A percentile compares a stretch with the other conserved stretches of the same genome.
phyloP scores from a whole-genome alignment of 2,329 filamentous ascomycete species.

The Cadophora malorum region DNA sequence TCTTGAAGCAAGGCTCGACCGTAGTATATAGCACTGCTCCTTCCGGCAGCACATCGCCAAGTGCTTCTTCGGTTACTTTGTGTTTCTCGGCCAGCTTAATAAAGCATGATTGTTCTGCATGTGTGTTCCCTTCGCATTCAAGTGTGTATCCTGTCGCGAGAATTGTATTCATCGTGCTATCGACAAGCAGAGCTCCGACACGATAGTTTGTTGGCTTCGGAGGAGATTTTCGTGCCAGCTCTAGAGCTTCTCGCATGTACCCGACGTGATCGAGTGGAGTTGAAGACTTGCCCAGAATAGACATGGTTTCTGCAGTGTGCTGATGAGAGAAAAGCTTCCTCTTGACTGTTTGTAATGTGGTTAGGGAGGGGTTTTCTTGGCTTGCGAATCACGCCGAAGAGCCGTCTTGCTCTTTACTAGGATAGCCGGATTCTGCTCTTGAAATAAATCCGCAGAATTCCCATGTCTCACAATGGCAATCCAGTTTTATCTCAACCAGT shows the following conservation, averaged over 20 bases:
- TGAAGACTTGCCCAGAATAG: constrained; percentile 8
- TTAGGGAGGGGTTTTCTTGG: background rate
- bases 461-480: background rate
- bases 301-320: constrained; percentile 20
- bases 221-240: constrained; percentile 78
- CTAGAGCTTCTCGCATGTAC: constrained; percentile 75
- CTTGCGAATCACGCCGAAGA: constrained; percentile 5
- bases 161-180: constrained; percentile 61
- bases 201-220: constrained; percentile 91
- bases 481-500: background rate
- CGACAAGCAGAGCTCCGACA: constrained; percentile 87
- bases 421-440: background rate
- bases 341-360: background rate
- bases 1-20: constrained; percentile 82
- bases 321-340: constrained; percentile 12
- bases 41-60: constrained; percentile 58
- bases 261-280: constrained; percentile 32
- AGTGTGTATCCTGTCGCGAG: constrained; percentile 88
- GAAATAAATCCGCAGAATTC: background rate
- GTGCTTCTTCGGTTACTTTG: constrained; percentile 58
- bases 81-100: constrained; percentile 67
- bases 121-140: constrained; percentile 90
- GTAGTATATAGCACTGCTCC: constrained; percentile 81
- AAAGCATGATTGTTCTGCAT: constrained; percentile 93
- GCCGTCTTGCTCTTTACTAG: background rate